phyloP scores from a whole-genome alignment of 306 rosid species.

The Castanopsis chinensis region DNA sequence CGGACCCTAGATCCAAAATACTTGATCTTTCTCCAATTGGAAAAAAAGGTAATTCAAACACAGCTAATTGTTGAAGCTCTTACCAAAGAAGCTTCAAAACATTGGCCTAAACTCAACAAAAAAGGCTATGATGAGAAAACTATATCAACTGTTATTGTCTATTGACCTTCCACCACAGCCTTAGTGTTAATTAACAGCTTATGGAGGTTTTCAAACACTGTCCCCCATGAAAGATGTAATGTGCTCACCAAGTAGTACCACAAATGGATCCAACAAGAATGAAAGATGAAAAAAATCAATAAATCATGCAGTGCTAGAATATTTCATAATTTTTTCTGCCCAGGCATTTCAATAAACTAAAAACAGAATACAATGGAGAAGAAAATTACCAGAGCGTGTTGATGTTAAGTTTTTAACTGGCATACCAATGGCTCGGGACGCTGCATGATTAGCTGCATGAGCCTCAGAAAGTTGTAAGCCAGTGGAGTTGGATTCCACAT shows the following conservation, averaged over 20 bases:
- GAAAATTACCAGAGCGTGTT: slow-evolving; percentile 49
- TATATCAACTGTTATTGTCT: background rate
- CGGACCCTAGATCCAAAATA: background rate
- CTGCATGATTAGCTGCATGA: slow-evolving; percentile 87
- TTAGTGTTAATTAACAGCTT: background rate
- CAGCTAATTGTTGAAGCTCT: background rate
- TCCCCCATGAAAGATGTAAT: background rate
- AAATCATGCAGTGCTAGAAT: slow-evolving; percentile 6
- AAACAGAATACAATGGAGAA: slow-evolving; percentile 10
- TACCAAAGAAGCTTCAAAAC: background rate
- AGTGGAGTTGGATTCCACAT: slow-evolving; percentile 34
- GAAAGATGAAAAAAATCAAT: background rate
- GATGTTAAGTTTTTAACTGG: slow-evolving; percentile 61
- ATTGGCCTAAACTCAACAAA: background rate
- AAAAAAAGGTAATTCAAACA: background rate
- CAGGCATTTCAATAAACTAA: slow-evolving; percentile 2
- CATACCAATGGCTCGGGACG: slow-evolving; percentile 71
- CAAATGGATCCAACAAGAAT: background rate
- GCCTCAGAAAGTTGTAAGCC: slow-evolving; percentile 65
- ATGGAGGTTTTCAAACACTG: background rate
- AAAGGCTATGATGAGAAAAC: background rate
- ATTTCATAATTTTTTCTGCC: slow-evolving; percentile 11
- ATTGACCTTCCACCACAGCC: background rate
- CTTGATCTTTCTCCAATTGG: background rate
- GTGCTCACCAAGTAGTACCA: background rate